Evolutionary conservation across 345 rosid species (phyloP).

Genomic region (Arabidopsis arenosa): DNA sequence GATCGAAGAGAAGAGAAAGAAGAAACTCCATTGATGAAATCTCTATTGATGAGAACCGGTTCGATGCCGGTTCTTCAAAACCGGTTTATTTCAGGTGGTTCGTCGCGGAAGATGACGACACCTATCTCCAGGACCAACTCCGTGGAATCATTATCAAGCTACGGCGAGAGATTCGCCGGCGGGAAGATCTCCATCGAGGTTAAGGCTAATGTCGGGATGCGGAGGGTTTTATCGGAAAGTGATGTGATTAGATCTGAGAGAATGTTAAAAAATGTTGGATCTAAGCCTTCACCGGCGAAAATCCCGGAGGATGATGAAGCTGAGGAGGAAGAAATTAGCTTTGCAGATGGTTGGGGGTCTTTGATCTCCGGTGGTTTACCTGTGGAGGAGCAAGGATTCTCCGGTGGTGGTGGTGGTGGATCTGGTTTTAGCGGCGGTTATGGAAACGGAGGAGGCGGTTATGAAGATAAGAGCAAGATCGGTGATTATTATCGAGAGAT

Average conservation of each 20-base stretch:
- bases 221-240: slow-evolving; percentile 59
- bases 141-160: slow-evolving; percentile 46
- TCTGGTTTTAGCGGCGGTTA: slow-evolving; percentile 40
- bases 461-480: slow-evolving; percentile 51
- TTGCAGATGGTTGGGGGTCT: slow-evolving; percentile 39
- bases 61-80: slow-evolving; percentile 52
- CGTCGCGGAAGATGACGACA: slow-evolving; percentile 37
- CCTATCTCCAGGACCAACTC: slow-evolving; percentile 54
- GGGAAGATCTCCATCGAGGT: slow-evolving; percentile 55
- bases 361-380: slow-evolving; percentile 47
- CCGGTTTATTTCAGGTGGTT: slow-evolving; percentile 41
- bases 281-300: slow-evolving; percentile 47
- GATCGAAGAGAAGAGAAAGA: not conserved
- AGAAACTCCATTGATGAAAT: slow-evolving; percentile 50
- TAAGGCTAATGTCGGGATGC: slow-evolving; percentile 46
- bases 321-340: slow-evolving; percentile 30
- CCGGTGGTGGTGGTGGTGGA: slow-evolving; percentile 54
- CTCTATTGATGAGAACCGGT: slow-evolving; percentile 60
- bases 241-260: slow-evolving; percentile 52
- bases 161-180: slow-evolving; percentile 51
- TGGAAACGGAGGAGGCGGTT: slow-evolving; percentile 39
- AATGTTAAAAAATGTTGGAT: slow-evolving; percentile 42
- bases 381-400: slow-evolving; percentile 49
- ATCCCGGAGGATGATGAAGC: slow-evolving; percentile 59
- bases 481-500: slow-evolving; percentile 70